Conservation (phyloP, 768 basidiomycete genomes). For the Tubosaeta sp. region DNA sequence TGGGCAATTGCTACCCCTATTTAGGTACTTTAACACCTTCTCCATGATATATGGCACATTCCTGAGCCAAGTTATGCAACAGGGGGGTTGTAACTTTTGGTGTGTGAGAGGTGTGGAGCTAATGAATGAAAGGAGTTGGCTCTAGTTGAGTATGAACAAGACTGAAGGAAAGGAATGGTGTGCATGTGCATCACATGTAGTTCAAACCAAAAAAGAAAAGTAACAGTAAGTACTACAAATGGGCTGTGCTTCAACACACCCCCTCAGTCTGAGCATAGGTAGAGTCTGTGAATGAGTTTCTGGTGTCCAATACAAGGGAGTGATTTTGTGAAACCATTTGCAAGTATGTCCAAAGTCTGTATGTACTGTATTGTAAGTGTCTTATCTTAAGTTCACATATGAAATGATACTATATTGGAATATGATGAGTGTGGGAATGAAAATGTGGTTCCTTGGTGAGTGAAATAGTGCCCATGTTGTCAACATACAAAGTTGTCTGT, state of each 20-base stretch:
- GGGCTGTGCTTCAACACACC: not conserved
- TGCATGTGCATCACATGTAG: too few relatives aligned
- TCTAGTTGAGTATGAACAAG: too few relatives aligned
- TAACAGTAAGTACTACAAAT: too few relatives aligned
- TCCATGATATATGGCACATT: too few relatives aligned
- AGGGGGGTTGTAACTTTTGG: too few relatives aligned
- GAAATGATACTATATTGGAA: conserved; percentile 39
- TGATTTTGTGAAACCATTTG: conserved; percentile 41
- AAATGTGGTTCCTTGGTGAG: conserved; percentile 32
- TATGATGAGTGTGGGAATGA: conserved; percentile 40
- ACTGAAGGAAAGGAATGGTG: too few relatives aligned
- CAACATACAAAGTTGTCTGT: not conserved
- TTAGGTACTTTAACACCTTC: too few relatives aligned
- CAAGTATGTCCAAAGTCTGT: conserved; percentile 31
- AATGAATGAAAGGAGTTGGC: too few relatives aligned
- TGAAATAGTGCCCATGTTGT: conserved; percentile 37
- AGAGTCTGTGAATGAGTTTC: not conserved
- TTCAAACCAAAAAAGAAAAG: too few relatives aligned
- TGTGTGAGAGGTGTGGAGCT: too few relatives aligned
- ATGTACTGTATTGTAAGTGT: conserved; percentile 29
- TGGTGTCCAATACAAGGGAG: conserved; percentile 6
- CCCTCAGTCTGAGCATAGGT: not conserved
- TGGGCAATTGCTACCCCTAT: too few relatives aligned
- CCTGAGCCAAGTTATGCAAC: too few relatives aligned
- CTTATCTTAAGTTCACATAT: conserved; percentile 29